Percentiles rank a stretch among this genome's conserved stretches.
Conservation (phyloP, 306 rosid genomes). For the Vigna hirtella region DNA sequence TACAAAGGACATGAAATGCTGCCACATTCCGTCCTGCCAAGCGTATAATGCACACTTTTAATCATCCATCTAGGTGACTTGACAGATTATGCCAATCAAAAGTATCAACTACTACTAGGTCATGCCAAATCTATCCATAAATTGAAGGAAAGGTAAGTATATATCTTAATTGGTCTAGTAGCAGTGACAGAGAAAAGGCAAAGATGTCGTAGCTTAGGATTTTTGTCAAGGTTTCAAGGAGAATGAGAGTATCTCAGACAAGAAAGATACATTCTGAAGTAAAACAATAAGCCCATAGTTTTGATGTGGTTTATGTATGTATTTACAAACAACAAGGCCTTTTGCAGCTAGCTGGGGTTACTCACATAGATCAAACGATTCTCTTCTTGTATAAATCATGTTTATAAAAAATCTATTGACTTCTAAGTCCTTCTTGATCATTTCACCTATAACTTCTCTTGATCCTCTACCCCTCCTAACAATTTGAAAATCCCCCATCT, state of each 20-base stretch:
- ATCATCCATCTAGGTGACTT: slow-evolving; percentile 11
- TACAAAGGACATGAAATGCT: slow-evolving; percentile 7
- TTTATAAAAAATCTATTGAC: too few relatives aligned
- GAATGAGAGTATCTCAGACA: background rate
- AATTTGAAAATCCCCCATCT: too few relatives aligned
- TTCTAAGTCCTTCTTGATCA: too few relatives aligned
- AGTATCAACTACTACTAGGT: slow-evolving; percentile 2
- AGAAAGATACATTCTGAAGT: slow-evolving; percentile 6
- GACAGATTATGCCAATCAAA: slow-evolving; percentile 33
- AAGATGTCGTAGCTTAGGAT: slow-evolving; percentile 24
- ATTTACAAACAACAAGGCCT: too few relatives aligned
- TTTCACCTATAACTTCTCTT: too few relatives aligned
- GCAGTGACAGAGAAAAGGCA: slow-evolving; percentile 18
- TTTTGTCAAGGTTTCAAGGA: slow-evolving; percentile 28
- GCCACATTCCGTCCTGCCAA: slow-evolving; percentile 12
- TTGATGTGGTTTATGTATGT: too few relatives aligned
- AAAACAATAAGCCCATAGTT: slow-evolving; percentile 1
- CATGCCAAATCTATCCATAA: slow-evolving; percentile 22
- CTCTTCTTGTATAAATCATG: too few relatives aligned
- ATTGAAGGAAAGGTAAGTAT: background rate
- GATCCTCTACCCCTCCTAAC: too few relatives aligned
- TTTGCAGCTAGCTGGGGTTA: too few relatives aligned
- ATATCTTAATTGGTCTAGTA: slow-evolving; percentile 9
- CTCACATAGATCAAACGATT: too few relatives aligned
- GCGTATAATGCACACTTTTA: background rate